phyloP scores from a whole-genome alignment of 2,329 filamentous ascomycete genomes.

The Huntiella decipiens region DNA sequence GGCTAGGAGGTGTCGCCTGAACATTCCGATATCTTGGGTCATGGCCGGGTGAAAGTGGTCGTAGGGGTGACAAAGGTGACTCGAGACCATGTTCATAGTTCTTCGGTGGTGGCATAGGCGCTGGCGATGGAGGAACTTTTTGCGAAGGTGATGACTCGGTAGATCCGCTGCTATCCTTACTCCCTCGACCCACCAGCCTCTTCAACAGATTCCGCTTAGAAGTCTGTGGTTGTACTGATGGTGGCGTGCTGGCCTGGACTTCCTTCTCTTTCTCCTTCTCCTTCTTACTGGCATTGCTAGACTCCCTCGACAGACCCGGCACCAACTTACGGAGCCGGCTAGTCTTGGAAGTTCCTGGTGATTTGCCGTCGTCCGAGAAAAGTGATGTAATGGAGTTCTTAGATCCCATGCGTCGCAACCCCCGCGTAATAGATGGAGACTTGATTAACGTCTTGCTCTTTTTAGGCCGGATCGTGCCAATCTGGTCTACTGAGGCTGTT shows the following conservation, averaged over 20 bases:
- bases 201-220: conserved; percentile 2
- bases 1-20: conserved; percentile 3
- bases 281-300: conserved; percentile 4
- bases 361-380: conserved; percentile 7
- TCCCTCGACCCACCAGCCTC: neutral
- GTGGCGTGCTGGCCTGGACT: neutral
- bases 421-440: conserved; percentile 9
- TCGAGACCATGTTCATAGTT: neutral
- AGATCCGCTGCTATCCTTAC: too few relatives aligned
- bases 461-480: conserved; percentile 4
- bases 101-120: too few relatives aligned
- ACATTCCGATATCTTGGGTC: conserved; percentile 4
- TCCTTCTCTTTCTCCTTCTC: conserved; percentile 7
- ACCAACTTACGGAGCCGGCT: conserved; percentile 10
- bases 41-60: conserved; percentile 1
- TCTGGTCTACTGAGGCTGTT: conserved; percentile 5
- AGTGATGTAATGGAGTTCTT: conserved; percentile 10
- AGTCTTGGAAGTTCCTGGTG: conserved; percentile 4
- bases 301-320: conserved; percentile 8
- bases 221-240: neutral
- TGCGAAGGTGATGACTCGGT: too few relatives aligned
- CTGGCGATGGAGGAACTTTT: too few relatives aligned
- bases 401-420: conserved; percentile 9
- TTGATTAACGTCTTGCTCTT: conserved; percentile 6
- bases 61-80: conserved; percentile 1